Base-by-base conservation (phyloP, 768 basidiomycete species). In the Macrocybe gigantea region DNA sequence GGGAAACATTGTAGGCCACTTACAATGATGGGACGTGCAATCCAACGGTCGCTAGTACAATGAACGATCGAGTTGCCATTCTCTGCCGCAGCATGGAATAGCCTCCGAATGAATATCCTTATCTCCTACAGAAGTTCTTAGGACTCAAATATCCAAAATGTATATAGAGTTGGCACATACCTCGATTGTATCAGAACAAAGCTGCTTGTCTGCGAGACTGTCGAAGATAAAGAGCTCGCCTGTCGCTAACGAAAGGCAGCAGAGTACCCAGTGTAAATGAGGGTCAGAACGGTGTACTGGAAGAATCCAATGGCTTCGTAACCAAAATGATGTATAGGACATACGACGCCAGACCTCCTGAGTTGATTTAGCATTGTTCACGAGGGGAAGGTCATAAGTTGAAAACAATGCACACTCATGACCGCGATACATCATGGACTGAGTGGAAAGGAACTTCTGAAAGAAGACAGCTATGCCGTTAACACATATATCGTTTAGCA, bases 301-400 rank as follows among this genome's bases (percentile, higher is more conserved):
- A 7, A 73, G 35, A 6, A 72, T 64, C 70, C 71, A 73, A 0
- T 65, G 0, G 7, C 10, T 68, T 69, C 71, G 44, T 60, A 73
- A 12, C 45, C 29, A 0, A 51, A 51, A 1, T 34, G 41, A 0
- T 31, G 15, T 1, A 52, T 46, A 0, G 40, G 32, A 3, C 48
- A 39, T 65, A 67, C 70, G 0, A 69, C 11, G 33, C 62, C 57
- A 1, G 48, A 37, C 9, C 30, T 5, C 22, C 22, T 30, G 6
- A 6, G 6, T 42, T 7, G 4, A 39, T 44, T 7, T 56, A 53
- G 50, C 56, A 58, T 0, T 47, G 53, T 3, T 57, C 39, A 6
- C 13, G 39, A 29, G 33, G 42, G 30, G 30, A 6, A 66, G 55
- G 29, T 62, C 57, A 34, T 47, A 53, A 5, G 53, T 61, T 34